A percentile compares a stretch with the other conserved stretches of the same genome.
Evolutionary conservation across 257 asterid species (phyloP).

Genomic region (Solanum okadae): DNA sequence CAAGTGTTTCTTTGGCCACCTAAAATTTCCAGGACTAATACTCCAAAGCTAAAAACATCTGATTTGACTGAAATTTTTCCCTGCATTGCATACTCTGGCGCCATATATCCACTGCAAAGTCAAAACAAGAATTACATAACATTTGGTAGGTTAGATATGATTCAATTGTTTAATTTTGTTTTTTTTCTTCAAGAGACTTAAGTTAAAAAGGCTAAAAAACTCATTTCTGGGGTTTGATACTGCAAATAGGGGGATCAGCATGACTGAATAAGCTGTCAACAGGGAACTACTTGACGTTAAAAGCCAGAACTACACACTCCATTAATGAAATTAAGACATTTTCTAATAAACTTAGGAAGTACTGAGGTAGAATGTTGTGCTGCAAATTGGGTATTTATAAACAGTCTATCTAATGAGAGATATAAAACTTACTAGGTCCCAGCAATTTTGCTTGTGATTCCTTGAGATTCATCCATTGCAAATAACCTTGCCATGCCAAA

Average conservation of each 20-base stretch:
- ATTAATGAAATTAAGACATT: no score
- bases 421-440: background rate
- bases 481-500: background rate
- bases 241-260: background rate
- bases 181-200: background rate
- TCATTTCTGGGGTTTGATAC: background rate
- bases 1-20: no score
- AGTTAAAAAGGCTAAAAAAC: background rate
- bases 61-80: slow-evolving; percentile 7
- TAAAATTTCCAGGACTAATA: slow-evolving; percentile 8
- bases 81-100: background rate
- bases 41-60: slow-evolving; percentile 17
- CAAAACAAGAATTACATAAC: background rate
- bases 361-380: background rate
- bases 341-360: background rate
- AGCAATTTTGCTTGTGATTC: background rate
- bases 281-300: background rate
- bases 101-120: slow-evolving; percentile 13
- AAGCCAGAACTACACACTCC: background rate
- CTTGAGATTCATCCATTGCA: background rate
- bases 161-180: background rate
- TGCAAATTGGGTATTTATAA: background rate
- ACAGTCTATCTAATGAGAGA: background rate
- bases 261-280: background rate
- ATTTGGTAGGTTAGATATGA: background rate